Conservation (phyloP, 768 basidiomycete species). For the Porpolomopsis calyptriformis region DNA sequence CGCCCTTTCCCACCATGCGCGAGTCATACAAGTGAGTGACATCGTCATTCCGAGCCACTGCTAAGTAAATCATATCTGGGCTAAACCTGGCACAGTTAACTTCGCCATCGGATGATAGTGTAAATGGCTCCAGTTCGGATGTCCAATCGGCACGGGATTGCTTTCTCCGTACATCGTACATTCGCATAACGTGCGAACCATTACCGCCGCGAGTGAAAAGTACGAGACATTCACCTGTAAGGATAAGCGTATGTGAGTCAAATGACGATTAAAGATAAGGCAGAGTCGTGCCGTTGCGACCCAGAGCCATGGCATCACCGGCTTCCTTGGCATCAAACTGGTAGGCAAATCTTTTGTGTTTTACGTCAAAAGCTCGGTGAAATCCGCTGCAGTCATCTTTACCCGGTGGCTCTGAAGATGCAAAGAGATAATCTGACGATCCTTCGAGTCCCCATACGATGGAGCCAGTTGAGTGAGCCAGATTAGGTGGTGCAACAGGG, state of each 20-base stretch:
- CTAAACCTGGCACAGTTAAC: slow-evolving; percentile 45
- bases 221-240: slow-evolving; percentile 23
- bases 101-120: slow-evolving; percentile 22
- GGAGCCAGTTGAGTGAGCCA: slow-evolving; percentile 28
- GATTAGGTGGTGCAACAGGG: slow-evolving; percentile 12
- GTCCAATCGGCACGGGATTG: slow-evolving; percentile 17
- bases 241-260: neutral
- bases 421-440: slow-evolving; percentile 35
- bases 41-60: slow-evolving; percentile 52
- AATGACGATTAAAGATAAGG: neutral
- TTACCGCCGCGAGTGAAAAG: slow-evolving; percentile 23
- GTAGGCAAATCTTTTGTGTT: slow-evolving; percentile 15
- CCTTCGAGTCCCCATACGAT: slow-evolving; percentile 41
- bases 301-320: slow-evolving; percentile 43
- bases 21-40: slow-evolving; percentile 51
- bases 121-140: slow-evolving; percentile 28
- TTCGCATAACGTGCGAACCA: slow-evolving; percentile 28
- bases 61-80: slow-evolving; percentile 50
- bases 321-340: slow-evolving; percentile 37
- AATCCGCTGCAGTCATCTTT: slow-evolving; percentile 24
- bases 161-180: slow-evolving; percentile 42
- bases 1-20: slow-evolving; percentile 37
- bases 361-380: slow-evolving; percentile 43
- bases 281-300: slow-evolving; percentile 30
- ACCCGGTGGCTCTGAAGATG: slow-evolving; percentile 41